Evolutionary conservation across 2,329 filamentous ascomycete species (phyloP).

Genomic region (Allantophomopsis cytisporea): DNA sequence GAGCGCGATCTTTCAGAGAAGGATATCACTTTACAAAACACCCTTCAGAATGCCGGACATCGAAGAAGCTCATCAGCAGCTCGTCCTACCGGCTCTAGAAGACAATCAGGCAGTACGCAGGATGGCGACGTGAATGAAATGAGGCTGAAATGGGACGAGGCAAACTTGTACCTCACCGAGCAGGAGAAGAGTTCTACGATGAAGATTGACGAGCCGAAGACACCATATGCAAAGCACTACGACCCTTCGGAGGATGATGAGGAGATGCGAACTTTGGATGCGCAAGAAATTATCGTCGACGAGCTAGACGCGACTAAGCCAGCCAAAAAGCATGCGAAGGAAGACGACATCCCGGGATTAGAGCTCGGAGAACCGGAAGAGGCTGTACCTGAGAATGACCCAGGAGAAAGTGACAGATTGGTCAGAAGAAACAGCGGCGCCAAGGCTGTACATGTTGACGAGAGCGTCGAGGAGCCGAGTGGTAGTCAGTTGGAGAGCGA

Average conservation of each 20-base stretch:
- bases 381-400: slow-evolving; percentile 36
- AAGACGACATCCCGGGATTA: slow-evolving; percentile 81
- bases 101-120: slow-evolving; percentile 29
- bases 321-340: slow-evolving; percentile 19
- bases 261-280: slow-evolving; percentile 50
- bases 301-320: slow-evolving; percentile 41
- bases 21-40: slow-evolving; percentile 89
- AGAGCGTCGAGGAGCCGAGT: slow-evolving; percentile 38
- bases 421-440: slow-evolving; percentile 30
- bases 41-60: slow-evolving; percentile 82
- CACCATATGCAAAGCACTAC: slow-evolving; percentile 86
- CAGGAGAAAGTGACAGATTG: slow-evolving; percentile 20
- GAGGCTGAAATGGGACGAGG: slow-evolving; percentile 95
- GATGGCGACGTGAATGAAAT: slow-evolving; percentile 47
- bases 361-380: slow-evolving; percentile 90
- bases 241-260: slow-evolving; percentile 80
- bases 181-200: slow-evolving; percentile 91
- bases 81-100: slow-evolving; percentile 50
- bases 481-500: slow-evolving; percentile 62
- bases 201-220: slow-evolving; percentile 99
- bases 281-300: slow-evolving; percentile 55
- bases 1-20: slow-evolving; percentile 46
- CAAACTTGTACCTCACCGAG: slow-evolving; percentile 92
- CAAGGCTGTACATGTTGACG: slow-evolving; percentile 74
- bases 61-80: slow-evolving; percentile 73